phyloP scores from a whole-genome alignment of 2,329 filamentous ascomycete genomes.

The Fusarium metavorans region DNA sequence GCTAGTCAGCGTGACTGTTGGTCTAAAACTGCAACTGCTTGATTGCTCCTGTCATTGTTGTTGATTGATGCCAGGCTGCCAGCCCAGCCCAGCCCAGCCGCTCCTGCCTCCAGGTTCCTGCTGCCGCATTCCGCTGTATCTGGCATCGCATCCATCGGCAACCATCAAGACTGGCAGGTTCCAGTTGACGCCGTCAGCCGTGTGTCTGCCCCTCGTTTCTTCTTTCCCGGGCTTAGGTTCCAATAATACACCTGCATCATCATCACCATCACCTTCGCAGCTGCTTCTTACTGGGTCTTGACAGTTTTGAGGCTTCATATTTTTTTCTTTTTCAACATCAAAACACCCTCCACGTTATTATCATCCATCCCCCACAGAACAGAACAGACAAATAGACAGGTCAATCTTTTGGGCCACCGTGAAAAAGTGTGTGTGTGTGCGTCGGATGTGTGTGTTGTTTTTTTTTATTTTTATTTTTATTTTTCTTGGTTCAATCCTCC shows the following conservation, averaged over 20 bases:
- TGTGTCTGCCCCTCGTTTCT: neutral
- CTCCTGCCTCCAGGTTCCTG: neutral
- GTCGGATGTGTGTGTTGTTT: neutral
- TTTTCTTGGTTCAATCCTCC: constrained; percentile 26
- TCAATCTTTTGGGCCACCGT: constrained; percentile 2
- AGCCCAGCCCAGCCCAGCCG: neutral
- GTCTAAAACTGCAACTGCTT: neutral
- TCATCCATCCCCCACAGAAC: neutral
- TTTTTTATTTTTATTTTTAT: constrained; percentile 6
- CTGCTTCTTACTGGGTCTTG: neutral
- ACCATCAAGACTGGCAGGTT: neutral
- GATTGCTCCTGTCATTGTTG: neutral
- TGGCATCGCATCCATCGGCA: constrained; percentile 9
- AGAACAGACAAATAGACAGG: neutral
- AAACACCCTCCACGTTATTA: neutral
- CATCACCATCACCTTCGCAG: neutral
- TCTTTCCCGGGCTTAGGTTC: neutral
- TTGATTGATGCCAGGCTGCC: neutral
- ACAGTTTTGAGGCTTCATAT: constrained; percentile 1
- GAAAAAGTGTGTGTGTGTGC: constrained; percentile 13
- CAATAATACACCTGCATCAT: neutral
- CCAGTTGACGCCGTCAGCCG: constrained; percentile 9
- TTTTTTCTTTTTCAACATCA: neutral
- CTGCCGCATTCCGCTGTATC: constrained; percentile 11
- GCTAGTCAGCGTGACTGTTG: neutral